Evolutionary conservation across 257 asterid species (phyloP).

Genomic region (Capsicum rhomboideum): DNA sequence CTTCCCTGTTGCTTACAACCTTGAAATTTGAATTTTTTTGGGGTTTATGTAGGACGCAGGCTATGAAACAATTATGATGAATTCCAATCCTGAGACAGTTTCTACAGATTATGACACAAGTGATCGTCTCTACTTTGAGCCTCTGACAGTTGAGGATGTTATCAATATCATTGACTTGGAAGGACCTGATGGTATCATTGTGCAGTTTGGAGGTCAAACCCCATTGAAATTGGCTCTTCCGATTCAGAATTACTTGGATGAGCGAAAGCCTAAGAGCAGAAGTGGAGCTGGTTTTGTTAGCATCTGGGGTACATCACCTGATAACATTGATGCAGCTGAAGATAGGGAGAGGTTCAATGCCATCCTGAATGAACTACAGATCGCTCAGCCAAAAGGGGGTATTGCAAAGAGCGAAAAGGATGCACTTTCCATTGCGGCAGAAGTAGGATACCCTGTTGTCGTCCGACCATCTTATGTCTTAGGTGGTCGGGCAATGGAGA

Average conservation of each 20-base stretch:
- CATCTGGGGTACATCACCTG: conserved; percentile 98
- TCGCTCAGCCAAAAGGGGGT: conserved; percentile 98
- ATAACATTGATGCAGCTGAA: conserved; percentile 96
- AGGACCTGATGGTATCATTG: conserved; percentile 94
- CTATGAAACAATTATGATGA: conserved; percentile 95
- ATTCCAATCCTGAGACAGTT: conserved; percentile 96
- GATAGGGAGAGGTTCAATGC: conserved; percentile 87
- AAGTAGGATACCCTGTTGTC: conserved; percentile 90
- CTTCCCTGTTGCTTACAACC: background rate
- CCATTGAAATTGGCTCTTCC: conserved; percentile 86
- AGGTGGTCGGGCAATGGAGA: conserved; percentile 99
- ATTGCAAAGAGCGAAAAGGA: conserved; percentile 86
- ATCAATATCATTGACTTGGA: conserved; percentile 86
- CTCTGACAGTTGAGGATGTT: conserved; percentile 93
- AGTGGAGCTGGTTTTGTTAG: conserved; percentile 68
- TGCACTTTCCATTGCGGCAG: conserved; percentile 86
- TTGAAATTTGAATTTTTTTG: background rate
- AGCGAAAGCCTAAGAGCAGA: conserved; percentile 44
- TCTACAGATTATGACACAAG: conserved; percentile 97
- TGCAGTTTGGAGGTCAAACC: conserved; percentile 98
- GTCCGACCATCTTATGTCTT: conserved; percentile 95
- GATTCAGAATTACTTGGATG: conserved; percentile 64
- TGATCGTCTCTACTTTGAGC: conserved; percentile 95
- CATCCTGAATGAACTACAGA: conserved; percentile 65
- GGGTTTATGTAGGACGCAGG: conserved; percentile 65